Percentiles rank a stretch among this genome's conserved stretches.
These are phyloP conservation scores for Turnera subulata DNA, from an alignment of 345 rosid species.

Conservation along the genomic window DNA sequence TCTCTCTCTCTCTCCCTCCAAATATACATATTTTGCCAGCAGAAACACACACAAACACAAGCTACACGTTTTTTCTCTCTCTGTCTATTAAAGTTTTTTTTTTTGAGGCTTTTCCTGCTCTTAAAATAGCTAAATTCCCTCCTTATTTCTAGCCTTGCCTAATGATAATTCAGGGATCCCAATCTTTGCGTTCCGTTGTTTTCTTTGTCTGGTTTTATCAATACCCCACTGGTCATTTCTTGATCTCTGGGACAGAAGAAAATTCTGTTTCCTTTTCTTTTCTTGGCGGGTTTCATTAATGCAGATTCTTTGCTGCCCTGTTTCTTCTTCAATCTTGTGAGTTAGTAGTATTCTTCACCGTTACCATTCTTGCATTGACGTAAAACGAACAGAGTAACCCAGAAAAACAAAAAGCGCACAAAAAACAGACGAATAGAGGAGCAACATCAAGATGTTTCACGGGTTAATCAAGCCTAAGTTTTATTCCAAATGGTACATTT, in stretches of 20 bases:
- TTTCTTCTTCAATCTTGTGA: slow-evolving; percentile 1
- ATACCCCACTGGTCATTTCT: background rate
- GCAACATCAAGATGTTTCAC: slow-evolving; percentile 18
- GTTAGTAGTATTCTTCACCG: background rate
- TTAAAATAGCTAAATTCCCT: background rate
- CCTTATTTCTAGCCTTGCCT: background rate
- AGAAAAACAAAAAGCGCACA: background rate
- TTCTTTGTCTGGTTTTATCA: background rate
- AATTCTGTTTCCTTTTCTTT: background rate
- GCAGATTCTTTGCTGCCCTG: slow-evolving; percentile 14
- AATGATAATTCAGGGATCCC: background rate
- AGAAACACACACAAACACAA: background rate
- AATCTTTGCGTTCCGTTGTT: background rate
- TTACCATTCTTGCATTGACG: too few species aligned
- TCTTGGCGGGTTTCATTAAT: background rate
- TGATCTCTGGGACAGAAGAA: background rate
- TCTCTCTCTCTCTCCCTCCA: background rate
- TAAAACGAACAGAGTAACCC: background rate
- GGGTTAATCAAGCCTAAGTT: slow-evolving; percentile 21
- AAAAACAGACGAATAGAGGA: background rate
- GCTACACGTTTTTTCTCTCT: background rate
- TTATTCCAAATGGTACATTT: slow-evolving; percentile 24
- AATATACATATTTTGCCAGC: background rate
- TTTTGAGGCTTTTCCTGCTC: background rate
- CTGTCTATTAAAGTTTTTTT: background rate